These are phyloP conservation scores for Pyrenochaeta sp. DNA, from an alignment of 2,329 filamentous ascomycete species.

Conservation along the genomic window DNA sequence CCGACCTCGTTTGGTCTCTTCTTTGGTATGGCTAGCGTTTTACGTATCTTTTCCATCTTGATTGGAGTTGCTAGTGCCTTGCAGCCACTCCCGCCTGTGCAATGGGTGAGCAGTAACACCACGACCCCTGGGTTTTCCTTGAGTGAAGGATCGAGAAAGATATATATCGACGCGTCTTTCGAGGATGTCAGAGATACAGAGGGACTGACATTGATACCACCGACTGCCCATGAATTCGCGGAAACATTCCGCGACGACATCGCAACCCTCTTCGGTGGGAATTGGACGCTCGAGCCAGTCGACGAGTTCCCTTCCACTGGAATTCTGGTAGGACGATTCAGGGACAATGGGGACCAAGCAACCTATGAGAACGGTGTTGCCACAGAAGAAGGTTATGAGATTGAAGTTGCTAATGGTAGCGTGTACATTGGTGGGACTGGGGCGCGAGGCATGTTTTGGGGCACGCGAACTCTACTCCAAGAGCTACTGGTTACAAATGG, in stretches of 20 bases:
- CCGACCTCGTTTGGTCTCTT: not conserved
- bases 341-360: conserved; percentile 37
- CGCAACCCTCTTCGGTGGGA: conserved; percentile 48
- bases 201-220: conserved; percentile 62
- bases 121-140: conserved; percentile 34
- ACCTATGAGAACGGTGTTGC: conserved; percentile 58
- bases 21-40: conserved; percentile 16
- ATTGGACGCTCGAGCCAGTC: conserved; percentile 55
- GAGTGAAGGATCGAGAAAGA: conserved; percentile 31
- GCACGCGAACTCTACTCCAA: conserved; percentile 57
- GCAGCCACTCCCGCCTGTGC: conserved; percentile 52
- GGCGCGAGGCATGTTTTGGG: conserved; percentile 59
- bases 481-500: conserved; percentile 50
- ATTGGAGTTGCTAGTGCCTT: conserved; percentile 39
- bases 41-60: conserved; percentile 16
- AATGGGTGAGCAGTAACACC: conserved; percentile 28
- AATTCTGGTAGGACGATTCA: conserved; percentile 54
- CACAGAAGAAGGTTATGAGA: conserved; percentile 61
- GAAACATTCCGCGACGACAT: conserved; percentile 58
- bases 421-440: conserved; percentile 54
- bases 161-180: conserved; percentile 55
- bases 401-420: conserved; percentile 48
- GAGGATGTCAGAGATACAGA: conserved; percentile 52
- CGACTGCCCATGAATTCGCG: conserved; percentile 60
- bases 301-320: conserved; percentile 50